These are phyloP conservation scores for Neurospora crassa DNA, from an alignment of 2,329 filamentous ascomycete genomes.

Conservation along the genomic window DNA sequence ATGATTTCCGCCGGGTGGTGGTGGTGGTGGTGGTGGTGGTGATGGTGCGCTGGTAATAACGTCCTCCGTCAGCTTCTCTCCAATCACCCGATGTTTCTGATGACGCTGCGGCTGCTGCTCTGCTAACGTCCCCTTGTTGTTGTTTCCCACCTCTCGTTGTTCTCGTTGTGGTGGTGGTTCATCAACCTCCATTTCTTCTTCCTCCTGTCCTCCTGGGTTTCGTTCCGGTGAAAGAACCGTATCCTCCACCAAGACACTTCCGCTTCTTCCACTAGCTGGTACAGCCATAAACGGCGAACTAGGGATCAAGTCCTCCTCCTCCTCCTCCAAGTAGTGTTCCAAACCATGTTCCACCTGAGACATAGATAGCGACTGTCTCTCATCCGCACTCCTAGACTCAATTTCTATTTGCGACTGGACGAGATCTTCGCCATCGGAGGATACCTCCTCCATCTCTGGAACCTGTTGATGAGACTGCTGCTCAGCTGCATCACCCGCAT, in stretches of 20 bases:
- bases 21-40: too few relatives aligned
- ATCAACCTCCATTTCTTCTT: background rate
- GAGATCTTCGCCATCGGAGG: background rate
- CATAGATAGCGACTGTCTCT: background rate
- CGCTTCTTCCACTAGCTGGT: background rate
- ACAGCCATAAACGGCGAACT: background rate
- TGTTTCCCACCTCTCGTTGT: background rate
- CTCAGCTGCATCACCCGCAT: background rate
- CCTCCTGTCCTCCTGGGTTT: background rate
- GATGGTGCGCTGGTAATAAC: background rate
- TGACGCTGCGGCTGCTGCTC: background rate
- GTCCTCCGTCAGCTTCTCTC: background rate
- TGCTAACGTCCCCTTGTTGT: background rate
- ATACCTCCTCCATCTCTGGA: background rate
- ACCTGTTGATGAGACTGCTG: background rate
- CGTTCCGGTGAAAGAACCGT: background rate
- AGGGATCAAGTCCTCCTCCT: background rate
- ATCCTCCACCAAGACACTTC: background rate
- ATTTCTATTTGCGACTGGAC: background rate
- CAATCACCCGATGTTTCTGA: too few relatives aligned
- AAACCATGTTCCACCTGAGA: background rate
- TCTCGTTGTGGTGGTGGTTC: background rate
- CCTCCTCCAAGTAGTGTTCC: background rate
- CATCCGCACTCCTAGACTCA: background rate
- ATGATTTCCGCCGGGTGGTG: background rate